Evolutionary conservation across 2,329 filamentous ascomycete species (phyloP), one percentile per base, ranked within the genome.

Genomic region (Karstenula rhodostoma): DNA sequence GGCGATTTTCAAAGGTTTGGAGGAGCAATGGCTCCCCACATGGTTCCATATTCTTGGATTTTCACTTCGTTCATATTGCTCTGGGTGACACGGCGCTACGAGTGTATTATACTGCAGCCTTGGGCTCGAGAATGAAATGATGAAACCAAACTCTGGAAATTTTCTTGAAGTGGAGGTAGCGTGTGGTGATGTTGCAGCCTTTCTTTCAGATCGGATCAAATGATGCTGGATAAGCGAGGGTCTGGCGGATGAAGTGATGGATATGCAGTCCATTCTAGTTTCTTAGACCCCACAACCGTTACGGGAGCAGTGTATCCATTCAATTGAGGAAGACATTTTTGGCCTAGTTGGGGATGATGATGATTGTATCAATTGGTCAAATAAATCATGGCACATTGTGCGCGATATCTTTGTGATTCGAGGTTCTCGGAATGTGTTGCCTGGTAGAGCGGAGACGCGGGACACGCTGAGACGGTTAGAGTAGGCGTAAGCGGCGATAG

Each of bases 51-150:
- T 65, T 53, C 54, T 71, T 66, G 67, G 59, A 67, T 72, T 70
- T 67, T 49, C 57, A 60, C 55, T 60, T 64, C 64, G 58, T 62
- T 62, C 54, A 75, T 70, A 69, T 71, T 60, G 67, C 65, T 67
- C 58, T 57, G 52, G 66, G 60, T 66, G 57, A 66, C 52, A 62
- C 37, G 73, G 73, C 72, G 72, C 63, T 64, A 63, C 61, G 53
- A 66, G 62, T 72, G 71, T 74, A 73, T 69, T 62, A 73, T 71
- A 71, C 62, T 13, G 23, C 50, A 43, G 67, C 62, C 66, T 67
- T 57, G 55, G 62, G 59, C 62, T 60, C 59, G 67, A 60, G 59
- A 65, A 63, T 62, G 64, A 64, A 60, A 57, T 62, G 47, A 67
- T 61, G 66, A 65, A 66, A 59, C 52, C 53, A 51, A 43, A 22